Percentiles rank a stretch among this genome's conserved stretches.
phyloP scores from a whole-genome alignment of 2,329 filamentous ascomycete species.

The Hypocreales sp. region DNA sequence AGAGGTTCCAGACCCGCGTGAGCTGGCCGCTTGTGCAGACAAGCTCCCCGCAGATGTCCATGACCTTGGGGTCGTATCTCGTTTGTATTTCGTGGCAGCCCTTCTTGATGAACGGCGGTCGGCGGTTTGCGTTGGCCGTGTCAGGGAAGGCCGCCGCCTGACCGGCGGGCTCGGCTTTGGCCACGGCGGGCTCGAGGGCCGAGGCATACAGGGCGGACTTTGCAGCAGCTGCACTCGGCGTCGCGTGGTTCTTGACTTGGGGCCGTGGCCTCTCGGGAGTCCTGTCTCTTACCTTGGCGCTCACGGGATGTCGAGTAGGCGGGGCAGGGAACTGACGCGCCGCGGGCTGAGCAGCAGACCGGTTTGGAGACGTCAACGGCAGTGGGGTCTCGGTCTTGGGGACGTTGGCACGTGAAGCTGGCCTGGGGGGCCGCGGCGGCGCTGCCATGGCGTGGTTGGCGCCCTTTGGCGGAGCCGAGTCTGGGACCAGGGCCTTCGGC shows the following conservation, averaged over 20 bases:
- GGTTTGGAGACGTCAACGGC: constrained; percentile 10
- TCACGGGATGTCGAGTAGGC: constrained; percentile 14
- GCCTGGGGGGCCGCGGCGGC: constrained; percentile 30
- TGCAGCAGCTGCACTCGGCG: not conserved
- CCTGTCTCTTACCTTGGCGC: constrained; percentile 20
- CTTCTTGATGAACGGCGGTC: constrained; percentile 59
- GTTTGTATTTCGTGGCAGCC: constrained; percentile 64
- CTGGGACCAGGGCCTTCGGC: constrained; percentile 24
- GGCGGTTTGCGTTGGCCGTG: constrained; percentile 66
- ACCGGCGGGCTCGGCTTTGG: constrained; percentile 28
- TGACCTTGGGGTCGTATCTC: constrained; percentile 72
- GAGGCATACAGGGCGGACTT: not conserved
- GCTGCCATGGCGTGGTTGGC: constrained; percentile 7
- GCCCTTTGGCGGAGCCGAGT: constrained; percentile 7
- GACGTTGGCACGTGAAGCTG: constrained; percentile 12
- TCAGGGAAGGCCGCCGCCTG: constrained; percentile 61
- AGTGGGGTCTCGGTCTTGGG: constrained; percentile 6
- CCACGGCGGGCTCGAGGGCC: constrained; percentile 7
- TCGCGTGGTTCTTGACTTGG: constrained; percentile 5
- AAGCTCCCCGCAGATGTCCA: constrained; percentile 78
- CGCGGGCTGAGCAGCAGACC: constrained; percentile 11
- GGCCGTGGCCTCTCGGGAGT: constrained; percentile 9
- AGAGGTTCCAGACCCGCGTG: constrained; percentile 76
- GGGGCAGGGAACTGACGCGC: constrained; percentile 14
- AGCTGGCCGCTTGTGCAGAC: constrained; percentile 77